phyloP scores from a whole-genome alignment of 495 filamentous ascomycete genomes.

The Polyplosphaeria fusca region DNA sequence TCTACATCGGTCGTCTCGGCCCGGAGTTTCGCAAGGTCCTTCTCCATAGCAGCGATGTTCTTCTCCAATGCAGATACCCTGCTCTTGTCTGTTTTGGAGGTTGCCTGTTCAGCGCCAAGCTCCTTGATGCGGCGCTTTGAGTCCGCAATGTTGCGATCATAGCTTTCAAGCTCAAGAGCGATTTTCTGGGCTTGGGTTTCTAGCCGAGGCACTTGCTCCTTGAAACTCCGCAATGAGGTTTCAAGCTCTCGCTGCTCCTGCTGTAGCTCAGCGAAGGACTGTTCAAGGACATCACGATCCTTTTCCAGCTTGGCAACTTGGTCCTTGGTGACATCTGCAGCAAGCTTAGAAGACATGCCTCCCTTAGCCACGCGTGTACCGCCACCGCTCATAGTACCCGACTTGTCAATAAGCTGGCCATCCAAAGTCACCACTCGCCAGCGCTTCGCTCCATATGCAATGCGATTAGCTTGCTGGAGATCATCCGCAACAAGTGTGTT shows the following conservation, averaged over 20 bases:
- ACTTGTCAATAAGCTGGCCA: conserved; percentile 93
- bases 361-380: conserved; percentile 83
- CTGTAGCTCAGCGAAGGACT: conserved; percentile 74
- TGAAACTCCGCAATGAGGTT: conserved; percentile 62
- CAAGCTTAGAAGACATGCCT: conserved; percentile 92
- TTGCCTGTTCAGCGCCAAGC: conserved; percentile 71
- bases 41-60: conserved; percentile 68
- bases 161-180: conserved; percentile 81
- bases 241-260: conserved; percentile 77
- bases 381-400: conserved; percentile 97
- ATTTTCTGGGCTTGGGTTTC: conserved; percentile 93
- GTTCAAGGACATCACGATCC: conserved; percentile 80
- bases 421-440: conserved; percentile 96
- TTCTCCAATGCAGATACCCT: conserved; percentile 68
- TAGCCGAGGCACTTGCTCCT: conserved; percentile 77
- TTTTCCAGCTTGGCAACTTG: conserved; percentile 81
- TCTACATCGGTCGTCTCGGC: conserved; percentile 81
- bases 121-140: conserved; percentile 80
- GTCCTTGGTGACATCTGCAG: conserved; percentile 77
- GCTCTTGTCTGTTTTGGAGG: conserved; percentile 70
- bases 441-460: conserved; percentile 85
- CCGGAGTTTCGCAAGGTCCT: conserved; percentile 76
- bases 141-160: conserved; percentile 78
- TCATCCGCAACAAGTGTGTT: conserved; percentile 93
- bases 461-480: conserved; percentile 88